Evolutionary conservation across 805 yeast species (phyloP), one percentile per base, ranked within the genome.

Genomic region (Lipomyces kockii): DNA sequence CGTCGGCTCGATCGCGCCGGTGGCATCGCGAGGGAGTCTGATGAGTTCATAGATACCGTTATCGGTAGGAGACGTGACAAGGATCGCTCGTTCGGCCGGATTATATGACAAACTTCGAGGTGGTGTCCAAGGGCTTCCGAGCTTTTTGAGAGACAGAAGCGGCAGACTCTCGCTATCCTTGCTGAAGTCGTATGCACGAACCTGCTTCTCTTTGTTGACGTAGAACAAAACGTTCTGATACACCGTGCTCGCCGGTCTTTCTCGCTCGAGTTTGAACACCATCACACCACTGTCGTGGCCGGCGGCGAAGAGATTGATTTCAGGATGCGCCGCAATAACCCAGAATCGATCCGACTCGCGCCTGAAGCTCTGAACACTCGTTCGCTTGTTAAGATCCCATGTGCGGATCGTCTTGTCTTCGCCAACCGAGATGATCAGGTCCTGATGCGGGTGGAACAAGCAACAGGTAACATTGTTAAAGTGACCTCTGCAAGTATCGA

Each of bases 401-500:
- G 94, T 90, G 79, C 99, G 87, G 73, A 95, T 86, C 20, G 98
- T 94, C 81, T 91, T 92, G 81, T 95, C 99, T 78, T 95, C 98
- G 73, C 97, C 90, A 55, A 92, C 97, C 46, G 98, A 93, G 61
- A 95, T 82, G 71, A 95, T 92, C 76, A 94, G 82, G 74, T 95
- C 97, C 79, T 92, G 95, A 71, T 88, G 87, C 54, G 98, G 98
- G 78, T 95, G 97, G 86, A 96, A 96, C 62, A 90, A 82, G 51
- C 91, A 92, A 78, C 95, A 84, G 61, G 92, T 87, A 62, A 95
- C 97, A 78, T 91, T 92, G 76, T 93, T 93, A 35, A 97, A 91
- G 80, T 95, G 99, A 65, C 99, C 99, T 76, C 99, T 87, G 80
- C 98, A 94, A 34, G 98, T 91, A 78, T 95, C 99, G 67, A 96